A percentile compares a stretch with the other conserved stretches of the same genome.
Evolutionary conservation across 495 filamentous ascomycete genomes (phyloP).

Genomic region (Bacidia rubella): DNA sequence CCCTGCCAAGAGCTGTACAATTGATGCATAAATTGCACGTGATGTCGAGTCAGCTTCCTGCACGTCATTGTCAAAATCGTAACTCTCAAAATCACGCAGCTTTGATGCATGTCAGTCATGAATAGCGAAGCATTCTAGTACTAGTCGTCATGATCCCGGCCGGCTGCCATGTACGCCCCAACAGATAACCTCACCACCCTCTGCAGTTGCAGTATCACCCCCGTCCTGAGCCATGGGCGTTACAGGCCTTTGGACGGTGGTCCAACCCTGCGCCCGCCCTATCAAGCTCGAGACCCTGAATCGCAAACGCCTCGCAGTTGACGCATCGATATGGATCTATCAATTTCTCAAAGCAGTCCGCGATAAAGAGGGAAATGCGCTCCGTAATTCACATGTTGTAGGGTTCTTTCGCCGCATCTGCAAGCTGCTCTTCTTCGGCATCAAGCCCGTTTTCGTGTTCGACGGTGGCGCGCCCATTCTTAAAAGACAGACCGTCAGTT

Average conservation of each 20-base stretch:
- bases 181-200: too few species aligned
- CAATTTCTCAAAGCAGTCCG: slow-evolving; percentile 97
- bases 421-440: slow-evolving; percentile 93
- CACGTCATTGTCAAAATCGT: background rate
- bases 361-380: slow-evolving; percentile 93
- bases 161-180: too few species aligned
- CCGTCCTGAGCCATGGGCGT: slow-evolving; percentile 73
- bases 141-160: too few species aligned
- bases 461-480: slow-evolving; percentile 86
- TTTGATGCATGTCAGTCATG: too few species aligned
- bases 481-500: slow-evolving; percentile 80
- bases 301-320: slow-evolving; percentile 85
- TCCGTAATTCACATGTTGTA: slow-evolving; percentile 87
- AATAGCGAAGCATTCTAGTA: too few species aligned
- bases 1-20: background rate
- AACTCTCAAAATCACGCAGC: too few species aligned
- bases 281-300: slow-evolving; percentile 94
- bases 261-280: slow-evolving; percentile 71
- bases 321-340: slow-evolving; percentile 99
- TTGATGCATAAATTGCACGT: background rate
- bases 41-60: background rate
- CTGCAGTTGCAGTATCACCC: too few species aligned
- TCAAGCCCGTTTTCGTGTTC: slow-evolving; percentile 94
- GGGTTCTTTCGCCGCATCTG: slow-evolving; percentile 97
- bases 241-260: slow-evolving; percentile 87